These are phyloP conservation scores for Endocalyx cinctus DNA, from an alignment of 2,329 filamentous ascomycete genomes.

Conservation along the genomic window DNA sequence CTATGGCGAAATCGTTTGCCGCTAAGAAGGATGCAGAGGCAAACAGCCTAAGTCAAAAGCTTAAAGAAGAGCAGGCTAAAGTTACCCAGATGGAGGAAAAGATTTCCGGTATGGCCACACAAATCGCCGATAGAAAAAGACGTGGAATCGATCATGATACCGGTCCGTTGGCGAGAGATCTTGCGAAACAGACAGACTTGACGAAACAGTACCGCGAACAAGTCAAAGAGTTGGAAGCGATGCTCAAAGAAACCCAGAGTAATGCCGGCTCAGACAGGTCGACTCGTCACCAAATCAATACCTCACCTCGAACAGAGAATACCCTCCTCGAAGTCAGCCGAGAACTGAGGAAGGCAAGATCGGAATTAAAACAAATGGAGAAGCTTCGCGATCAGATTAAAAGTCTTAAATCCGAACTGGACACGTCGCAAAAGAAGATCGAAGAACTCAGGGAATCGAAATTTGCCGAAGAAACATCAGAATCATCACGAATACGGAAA, in stretches of 20 bases:
- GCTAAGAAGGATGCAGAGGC: conserved; percentile 73
- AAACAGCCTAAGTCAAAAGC: conserved; percentile 57
- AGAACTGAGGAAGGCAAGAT: conserved; percentile 50
- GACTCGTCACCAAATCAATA: conserved; percentile 31
- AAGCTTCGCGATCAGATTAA: conserved; percentile 50
- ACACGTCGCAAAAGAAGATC: conserved; percentile 40
- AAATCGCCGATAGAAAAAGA: conserved; percentile 40
- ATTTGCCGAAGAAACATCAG: conserved; percentile 17
- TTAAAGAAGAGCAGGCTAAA: conserved; percentile 64
- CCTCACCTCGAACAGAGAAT: conserved; percentile 47
- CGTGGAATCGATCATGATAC: conserved; percentile 39
- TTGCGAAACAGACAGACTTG: conserved; percentile 53
- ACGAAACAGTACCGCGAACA: conserved; percentile 54
- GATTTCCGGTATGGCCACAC: conserved; percentile 55
- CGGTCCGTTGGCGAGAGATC: conserved; percentile 45
- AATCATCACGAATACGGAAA: conserved; percentile 31
- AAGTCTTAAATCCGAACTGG: conserved; percentile 46
- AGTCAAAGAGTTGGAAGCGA: conserved; percentile 53
- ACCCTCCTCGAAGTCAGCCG: conserved; percentile 48
- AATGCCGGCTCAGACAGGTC: conserved; percentile 27
- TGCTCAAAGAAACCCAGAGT: conserved; percentile 39
- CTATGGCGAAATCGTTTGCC: conserved; percentile 73
- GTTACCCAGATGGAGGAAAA: conserved; percentile 60
- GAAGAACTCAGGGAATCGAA: conserved; percentile 33
- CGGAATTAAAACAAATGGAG: conserved; percentile 48